Evolutionary conservation across 2,329 filamentous ascomycete genomes (phyloP).

Genomic region (Hypoxylon sp.): DNA sequence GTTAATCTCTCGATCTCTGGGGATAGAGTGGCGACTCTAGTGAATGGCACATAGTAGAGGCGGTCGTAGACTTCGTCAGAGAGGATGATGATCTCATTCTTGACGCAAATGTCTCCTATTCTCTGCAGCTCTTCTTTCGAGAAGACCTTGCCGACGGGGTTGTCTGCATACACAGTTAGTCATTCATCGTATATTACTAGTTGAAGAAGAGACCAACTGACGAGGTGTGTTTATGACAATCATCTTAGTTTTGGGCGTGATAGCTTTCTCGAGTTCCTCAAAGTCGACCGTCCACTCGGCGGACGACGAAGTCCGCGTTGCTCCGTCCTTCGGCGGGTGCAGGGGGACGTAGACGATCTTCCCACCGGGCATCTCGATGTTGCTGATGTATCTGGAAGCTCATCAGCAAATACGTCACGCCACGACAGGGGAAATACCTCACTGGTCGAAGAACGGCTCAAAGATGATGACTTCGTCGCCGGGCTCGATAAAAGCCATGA

Average conservation of each 20-base stretch:
- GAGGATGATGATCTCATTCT: slow-evolving; percentile 93
- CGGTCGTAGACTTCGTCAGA: slow-evolving; percentile 95
- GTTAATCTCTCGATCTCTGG: slow-evolving; percentile 90
- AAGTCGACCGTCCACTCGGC: slow-evolving; percentile 91
- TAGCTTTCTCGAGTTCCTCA: slow-evolving; percentile 80
- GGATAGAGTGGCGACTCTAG: slow-evolving; percentile 88
- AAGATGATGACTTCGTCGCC: slow-evolving; percentile 98
- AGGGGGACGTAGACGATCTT: slow-evolving; percentile 96
- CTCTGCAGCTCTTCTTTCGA: slow-evolving; percentile 83
- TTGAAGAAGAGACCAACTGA: slow-evolving; percentile 45
- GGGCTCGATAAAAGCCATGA: slow-evolving; percentile 96
- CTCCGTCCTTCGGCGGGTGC: slow-evolving; percentile 86
- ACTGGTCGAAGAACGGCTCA: slow-evolving; percentile 99
- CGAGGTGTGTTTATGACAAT: slow-evolving; percentile 86
- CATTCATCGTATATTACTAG: slow-evolving; percentile 15
- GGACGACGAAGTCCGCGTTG: slow-evolving; percentile 82
- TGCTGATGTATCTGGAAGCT: slow-evolving; percentile 81
- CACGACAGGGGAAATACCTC: slow-evolving; percentile 47
- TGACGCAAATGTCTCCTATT: slow-evolving; percentile 90
- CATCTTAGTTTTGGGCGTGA: slow-evolving; percentile 93
- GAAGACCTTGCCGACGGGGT: slow-evolving; percentile 97
- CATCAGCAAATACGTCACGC: slow-evolving; percentile 4
- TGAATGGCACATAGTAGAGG: slow-evolving; percentile 95
- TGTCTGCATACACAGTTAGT: slow-evolving; percentile 67
- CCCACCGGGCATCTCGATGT: slow-evolving; percentile 98